A percentile compares a stretch with the other conserved stretches of the same genome.
Evolutionary conservation across 2,329 filamentous ascomycete species (phyloP).

Genomic region (Fusarium beomiforme): DNA sequence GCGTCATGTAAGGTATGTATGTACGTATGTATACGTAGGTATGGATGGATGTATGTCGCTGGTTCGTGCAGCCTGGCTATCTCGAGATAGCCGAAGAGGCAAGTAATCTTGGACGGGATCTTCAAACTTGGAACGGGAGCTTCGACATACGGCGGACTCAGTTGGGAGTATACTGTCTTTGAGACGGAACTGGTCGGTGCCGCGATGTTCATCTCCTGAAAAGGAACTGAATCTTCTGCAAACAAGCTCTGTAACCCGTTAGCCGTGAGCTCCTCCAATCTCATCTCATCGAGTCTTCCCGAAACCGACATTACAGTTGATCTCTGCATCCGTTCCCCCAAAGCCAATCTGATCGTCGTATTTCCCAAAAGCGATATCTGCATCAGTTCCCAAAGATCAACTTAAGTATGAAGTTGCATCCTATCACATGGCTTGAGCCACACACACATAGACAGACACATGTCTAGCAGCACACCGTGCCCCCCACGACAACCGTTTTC

Average conservation of each 20-base stretch:
- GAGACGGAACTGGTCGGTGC: background rate
- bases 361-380: conserved; percentile 7
- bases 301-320: conserved; percentile 1
- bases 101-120: background rate
- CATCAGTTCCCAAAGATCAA: background rate
- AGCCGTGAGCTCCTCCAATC: conserved; percentile 19
- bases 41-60: background rate
- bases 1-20: background rate
- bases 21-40: background rate
- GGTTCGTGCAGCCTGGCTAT: background rate
- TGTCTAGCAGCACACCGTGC: background rate
- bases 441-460: background rate
- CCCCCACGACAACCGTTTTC: conserved; percentile 7
- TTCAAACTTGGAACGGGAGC: background rate
- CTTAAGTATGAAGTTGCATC: background rate
- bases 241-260: conserved; percentile 28
- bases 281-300: conserved; percentile 21
- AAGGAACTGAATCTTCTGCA: conserved; percentile 7
- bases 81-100: conserved; percentile 1
- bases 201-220: background rate
- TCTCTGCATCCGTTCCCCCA: background rate
- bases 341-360: background rate
- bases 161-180: background rate
- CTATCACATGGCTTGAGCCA: background rate
- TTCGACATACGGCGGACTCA: background rate